Percentiles rank a stretch among this genome's conserved stretches.
These are phyloP conservation scores for Cyathus striatus DNA, from an alignment of 768 basidiomycete genomes.

Conservation along the genomic window DNA sequence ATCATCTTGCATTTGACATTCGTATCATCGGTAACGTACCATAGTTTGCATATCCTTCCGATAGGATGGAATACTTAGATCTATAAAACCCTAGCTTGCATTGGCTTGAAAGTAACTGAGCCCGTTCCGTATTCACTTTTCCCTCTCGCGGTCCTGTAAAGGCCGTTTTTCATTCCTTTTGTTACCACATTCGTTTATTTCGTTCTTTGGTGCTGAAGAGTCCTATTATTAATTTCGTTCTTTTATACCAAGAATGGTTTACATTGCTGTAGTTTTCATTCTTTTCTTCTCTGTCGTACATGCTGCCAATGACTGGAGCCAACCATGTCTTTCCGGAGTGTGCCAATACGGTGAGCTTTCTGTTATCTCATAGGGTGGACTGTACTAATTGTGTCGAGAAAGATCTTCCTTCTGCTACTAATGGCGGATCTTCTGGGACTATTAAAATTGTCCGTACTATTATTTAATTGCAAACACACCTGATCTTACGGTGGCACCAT, in stretches of 20 bases:
- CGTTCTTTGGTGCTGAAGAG: background rate
- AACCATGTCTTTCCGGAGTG: conserved; percentile 30
- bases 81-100: no score
- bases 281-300: conserved; percentile 10
- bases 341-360: conserved; percentile 31
- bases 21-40: no score
- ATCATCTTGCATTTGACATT: no score
- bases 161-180: background rate
- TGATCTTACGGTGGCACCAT: no score
- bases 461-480: no score
- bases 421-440: conserved; percentile 31
- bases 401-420: conserved; percentile 25
- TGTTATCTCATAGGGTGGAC: background rate
- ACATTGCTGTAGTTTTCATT: conserved; percentile 3
- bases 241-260: background rate
- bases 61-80: no score
- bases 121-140: no score
- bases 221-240: background rate
- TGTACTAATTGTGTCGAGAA: background rate
- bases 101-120: no score
- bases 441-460: conserved; percentile 36
- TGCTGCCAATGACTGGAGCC: conserved; percentile 39
- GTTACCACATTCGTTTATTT: background rate
- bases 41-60: no score
- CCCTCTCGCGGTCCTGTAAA: background rate